Evolutionary conservation across 2,329 filamentous ascomycete genomes (phyloP).

Genomic region (Fusarium abutilonis): DNA sequence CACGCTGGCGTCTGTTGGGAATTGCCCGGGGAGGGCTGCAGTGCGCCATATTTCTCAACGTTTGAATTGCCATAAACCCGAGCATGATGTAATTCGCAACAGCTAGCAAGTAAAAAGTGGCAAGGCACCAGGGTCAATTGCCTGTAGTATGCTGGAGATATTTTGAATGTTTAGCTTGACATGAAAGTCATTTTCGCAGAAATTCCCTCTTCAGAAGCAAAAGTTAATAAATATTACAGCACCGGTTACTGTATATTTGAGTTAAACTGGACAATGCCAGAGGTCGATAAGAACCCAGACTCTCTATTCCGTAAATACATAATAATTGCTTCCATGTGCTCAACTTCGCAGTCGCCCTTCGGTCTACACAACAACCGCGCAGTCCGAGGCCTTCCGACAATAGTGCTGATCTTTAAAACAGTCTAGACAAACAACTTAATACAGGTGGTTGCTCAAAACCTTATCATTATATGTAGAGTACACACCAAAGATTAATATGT

Average conservation of each 20-base stretch:
- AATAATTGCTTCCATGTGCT: background rate
- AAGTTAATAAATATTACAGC: too few relatives aligned
- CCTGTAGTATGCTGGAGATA: background rate
- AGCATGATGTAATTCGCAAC: slow-evolving; percentile 23
- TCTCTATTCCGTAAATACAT: too few relatives aligned
- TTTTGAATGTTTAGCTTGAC: too few relatives aligned
- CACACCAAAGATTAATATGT: background rate
- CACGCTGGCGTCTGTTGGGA: slow-evolving; percentile 36
- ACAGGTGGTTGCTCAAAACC: slow-evolving; percentile 10
- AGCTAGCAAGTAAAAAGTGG: slow-evolving; percentile 3
- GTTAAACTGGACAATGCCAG: background rate
- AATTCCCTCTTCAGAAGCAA: too few relatives aligned
- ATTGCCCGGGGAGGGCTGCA: slow-evolving; percentile 4
- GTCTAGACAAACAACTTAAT: slow-evolving; percentile 5
- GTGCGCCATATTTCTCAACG: slow-evolving; percentile 25
- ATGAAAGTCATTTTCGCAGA: too few relatives aligned
- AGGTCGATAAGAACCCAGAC: too few relatives aligned
- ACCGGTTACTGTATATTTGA: background rate
- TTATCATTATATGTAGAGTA: slow-evolving; percentile 9
- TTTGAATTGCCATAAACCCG: slow-evolving; percentile 27
- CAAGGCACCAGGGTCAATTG: slow-evolving; percentile 4
- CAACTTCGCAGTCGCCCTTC: background rate
- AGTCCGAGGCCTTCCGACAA: slow-evolving; percentile 8
- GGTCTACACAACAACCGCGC: background rate
- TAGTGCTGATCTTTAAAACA: slow-evolving; percentile 2